Evolutionary conservation across 192 early-diverging fungal genomes (phyloP).

Genomic region (Entophlyctis helioformis): DNA sequence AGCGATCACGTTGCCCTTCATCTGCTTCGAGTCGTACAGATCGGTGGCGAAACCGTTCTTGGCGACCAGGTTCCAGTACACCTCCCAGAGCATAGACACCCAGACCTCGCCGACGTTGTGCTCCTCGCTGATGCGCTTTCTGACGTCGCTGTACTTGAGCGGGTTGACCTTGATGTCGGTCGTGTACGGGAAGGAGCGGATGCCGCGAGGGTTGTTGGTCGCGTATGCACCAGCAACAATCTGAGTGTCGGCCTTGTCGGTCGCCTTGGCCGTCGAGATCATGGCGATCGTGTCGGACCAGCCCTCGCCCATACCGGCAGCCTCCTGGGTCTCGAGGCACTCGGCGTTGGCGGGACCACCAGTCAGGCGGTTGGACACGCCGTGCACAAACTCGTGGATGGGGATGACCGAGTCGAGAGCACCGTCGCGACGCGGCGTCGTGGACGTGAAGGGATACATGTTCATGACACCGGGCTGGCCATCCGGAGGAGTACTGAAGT

Average conservation of each 20-base stretch:
- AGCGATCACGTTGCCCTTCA: conserved; percentile 33
- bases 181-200: conserved; percentile 46
- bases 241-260: conserved; percentile 27
- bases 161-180: too few species aligned
- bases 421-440: conserved; percentile 43
- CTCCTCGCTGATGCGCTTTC: conserved; percentile 28
- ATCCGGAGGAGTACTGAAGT: conserved; percentile 51
- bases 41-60: conserved; percentile 13
- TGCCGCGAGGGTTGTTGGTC: conserved; percentile 18
- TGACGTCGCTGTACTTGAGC: too few species aligned
- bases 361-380: conserved; percentile 50
- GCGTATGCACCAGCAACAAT: conserved; percentile 27
- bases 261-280: conserved; percentile 16
- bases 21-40: conserved; percentile 8
- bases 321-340: conserved; percentile 40
- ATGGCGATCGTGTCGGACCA: conserved; percentile 43
- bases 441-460: conserved; percentile 37
- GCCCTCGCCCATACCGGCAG: conserved; percentile 59
- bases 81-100: conserved; percentile 47
- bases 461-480: too few species aligned
- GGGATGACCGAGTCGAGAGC: too few species aligned
- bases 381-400: conserved; percentile 59
- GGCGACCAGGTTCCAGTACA: too few species aligned
- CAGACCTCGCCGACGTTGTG: conserved; percentile 52
- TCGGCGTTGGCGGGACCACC: too few species aligned